Evolutionary conservation across 371 early-diverging fungal genomes (phyloP).

Genomic region (Rhizopus arrhizus): DNA sequence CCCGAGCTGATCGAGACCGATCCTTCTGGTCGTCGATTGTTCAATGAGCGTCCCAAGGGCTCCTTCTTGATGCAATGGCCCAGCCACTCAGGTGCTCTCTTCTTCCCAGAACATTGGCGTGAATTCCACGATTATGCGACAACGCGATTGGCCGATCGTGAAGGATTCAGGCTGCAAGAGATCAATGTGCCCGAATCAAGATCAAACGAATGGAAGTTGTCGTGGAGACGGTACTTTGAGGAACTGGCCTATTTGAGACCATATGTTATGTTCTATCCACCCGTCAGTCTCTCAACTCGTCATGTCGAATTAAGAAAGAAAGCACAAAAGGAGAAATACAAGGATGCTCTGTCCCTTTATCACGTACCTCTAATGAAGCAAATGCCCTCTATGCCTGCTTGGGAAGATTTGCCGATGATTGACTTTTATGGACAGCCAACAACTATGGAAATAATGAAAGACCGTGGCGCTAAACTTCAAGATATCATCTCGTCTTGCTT

Average conservation of each 20-base stretch:
- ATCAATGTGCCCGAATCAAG: slow-evolving; percentile 15
- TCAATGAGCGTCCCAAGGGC: slow-evolving; percentile 9
- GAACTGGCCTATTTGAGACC: slow-evolving; percentile 64
- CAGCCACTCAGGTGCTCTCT: slow-evolving; percentile 57
- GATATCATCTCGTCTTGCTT: slow-evolving; percentile 54
- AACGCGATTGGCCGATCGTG: slow-evolving; percentile 55
- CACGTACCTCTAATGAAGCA: slow-evolving; percentile 54
- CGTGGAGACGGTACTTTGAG: slow-evolving; percentile 66
- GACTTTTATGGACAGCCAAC: slow-evolving; percentile 56
- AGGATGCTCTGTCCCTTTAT: slow-evolving; percentile 42
- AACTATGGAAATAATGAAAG: slow-evolving; percentile 33
- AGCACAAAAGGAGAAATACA: slow-evolving; percentile 34
- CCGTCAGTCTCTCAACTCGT: slow-evolving; percentile 57
- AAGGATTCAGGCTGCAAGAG: slow-evolving; percentile 36
- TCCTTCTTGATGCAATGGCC: slow-evolving; percentile 52
- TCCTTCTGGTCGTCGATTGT: slow-evolving; percentile 31
- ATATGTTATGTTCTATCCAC: slow-evolving; percentile 66
- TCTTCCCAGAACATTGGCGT: slow-evolving; percentile 70
- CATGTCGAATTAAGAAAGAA: slow-evolving; percentile 57
- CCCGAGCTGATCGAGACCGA: slow-evolving; percentile 51
- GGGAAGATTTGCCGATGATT: slow-evolving; percentile 46
- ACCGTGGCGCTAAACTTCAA: slow-evolving; percentile 52
- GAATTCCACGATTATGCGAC: slow-evolving; percentile 69
- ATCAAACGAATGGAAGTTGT: slow-evolving; percentile 60
- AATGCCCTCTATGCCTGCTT: slow-evolving; percentile 49